phyloP scores from a whole-genome alignment of 805 yeast genomes.

The Brettanomyces naardenensis region DNA sequence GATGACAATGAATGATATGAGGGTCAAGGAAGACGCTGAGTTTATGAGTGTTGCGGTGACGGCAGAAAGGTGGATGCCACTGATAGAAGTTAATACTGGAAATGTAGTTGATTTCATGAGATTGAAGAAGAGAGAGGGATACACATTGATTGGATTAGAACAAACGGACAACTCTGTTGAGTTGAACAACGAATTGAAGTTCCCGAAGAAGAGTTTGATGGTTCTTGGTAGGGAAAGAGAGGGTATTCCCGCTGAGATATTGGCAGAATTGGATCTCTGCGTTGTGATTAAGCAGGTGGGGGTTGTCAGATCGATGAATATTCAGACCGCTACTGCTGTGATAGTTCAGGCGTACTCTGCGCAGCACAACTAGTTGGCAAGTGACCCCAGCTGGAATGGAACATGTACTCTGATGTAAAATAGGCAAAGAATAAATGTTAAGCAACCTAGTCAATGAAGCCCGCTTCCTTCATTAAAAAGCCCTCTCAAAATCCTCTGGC shows the following conservation, averaged over 20 bases:
- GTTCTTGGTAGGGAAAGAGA: constrained; percentile 82
- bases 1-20: constrained; percentile 66
- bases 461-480: too few species aligned
- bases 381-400: too few species aligned
- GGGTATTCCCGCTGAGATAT: constrained; percentile 81
- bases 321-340: constrained; percentile 94
- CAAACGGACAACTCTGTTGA: constrained; percentile 87
- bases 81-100: constrained; percentile 61
- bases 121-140: constrained; percentile 62
- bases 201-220: constrained; percentile 74
- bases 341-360: constrained; percentile 83
- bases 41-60: constrained; percentile 89
- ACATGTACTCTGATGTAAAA: too few species aligned
- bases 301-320: constrained; percentile 89
- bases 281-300: constrained; percentile 91
- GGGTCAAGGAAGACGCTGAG: constrained; percentile 54
- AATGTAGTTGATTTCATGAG: constrained; percentile 50
- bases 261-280: constrained; percentile 78
- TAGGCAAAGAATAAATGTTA: too few species aligned
- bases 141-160: constrained; percentile 81
- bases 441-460: too few species aligned
- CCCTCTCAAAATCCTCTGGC: constrained; percentile 23
- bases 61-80: constrained; percentile 95
- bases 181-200: constrained; percentile 51
- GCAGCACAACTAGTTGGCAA: constrained; percentile 48